Evolutionary conservation across 306 rosid species (phyloP).

Genomic region (Gleditsia sinensis): DNA sequence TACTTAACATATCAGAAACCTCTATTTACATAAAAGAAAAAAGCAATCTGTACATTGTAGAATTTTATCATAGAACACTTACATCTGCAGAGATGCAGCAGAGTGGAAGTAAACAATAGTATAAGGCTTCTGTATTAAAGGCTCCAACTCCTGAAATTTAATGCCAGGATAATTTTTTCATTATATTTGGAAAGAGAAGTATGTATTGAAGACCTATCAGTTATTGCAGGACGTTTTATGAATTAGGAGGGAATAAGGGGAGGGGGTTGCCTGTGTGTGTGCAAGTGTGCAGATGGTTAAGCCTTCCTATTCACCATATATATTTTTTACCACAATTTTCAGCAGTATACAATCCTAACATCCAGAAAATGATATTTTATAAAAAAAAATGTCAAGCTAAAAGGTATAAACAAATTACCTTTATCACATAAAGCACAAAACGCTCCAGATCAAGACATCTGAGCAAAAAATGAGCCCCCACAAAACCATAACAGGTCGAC

Average conservation of each 20-base stretch:
- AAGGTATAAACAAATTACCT: constrained; percentile 59
- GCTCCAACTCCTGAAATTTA: constrained; percentile 91
- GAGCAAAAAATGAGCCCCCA: constrained; percentile 95
- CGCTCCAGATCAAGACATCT: constrained; percentile 97
- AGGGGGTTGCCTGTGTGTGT: not conserved
- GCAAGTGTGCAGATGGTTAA: not conserved
- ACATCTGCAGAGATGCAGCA: constrained; percentile 94
- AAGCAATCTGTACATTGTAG: constrained; percentile 11
- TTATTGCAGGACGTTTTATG: not conserved
- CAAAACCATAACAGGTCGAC: constrained; percentile 95
- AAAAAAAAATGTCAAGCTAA: constrained; percentile 29
- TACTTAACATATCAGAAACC: constrained; percentile 3
- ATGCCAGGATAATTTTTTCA: constrained; percentile 21
- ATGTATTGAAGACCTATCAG: not conserved
- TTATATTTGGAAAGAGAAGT: constrained; percentile 12
- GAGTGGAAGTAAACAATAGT: constrained; percentile 93
- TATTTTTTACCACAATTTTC: not conserved
- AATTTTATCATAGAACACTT: constrained; percentile 51
- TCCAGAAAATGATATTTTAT: constrained; percentile 24
- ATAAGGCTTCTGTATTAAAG: constrained; percentile 90
- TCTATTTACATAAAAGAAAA: constrained; percentile 10
- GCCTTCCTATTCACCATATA: not conserved
- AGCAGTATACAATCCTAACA: constrained; percentile 9
- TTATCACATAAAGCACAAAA: constrained; percentile 77
- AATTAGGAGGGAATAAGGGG: not conserved